phyloP scores from a whole-genome alignment of 352 stramenopile genomes.

The Phytophthora nicotianae region DNA sequence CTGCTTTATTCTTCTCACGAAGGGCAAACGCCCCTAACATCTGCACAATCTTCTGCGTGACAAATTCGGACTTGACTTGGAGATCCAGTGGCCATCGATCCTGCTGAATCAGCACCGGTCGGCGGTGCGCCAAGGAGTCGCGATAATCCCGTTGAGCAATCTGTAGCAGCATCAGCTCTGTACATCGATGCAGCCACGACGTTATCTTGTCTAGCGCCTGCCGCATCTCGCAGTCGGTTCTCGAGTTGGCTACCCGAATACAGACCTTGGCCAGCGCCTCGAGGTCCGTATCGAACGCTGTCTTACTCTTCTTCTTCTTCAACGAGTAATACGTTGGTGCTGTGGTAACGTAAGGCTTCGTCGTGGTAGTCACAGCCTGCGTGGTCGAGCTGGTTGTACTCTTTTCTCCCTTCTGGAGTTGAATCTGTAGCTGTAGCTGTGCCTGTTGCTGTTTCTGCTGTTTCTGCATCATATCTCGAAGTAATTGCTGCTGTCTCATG shows the following conservation, averaged over 20 bases:
- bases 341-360: conserved; percentile 10
- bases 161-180: conserved; percentile 50
- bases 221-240: conserved; percentile 60
- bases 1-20: conserved; percentile 34
- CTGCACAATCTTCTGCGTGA: conserved; percentile 59
- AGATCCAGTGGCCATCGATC: conserved; percentile 57
- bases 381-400: conserved; percentile 1
- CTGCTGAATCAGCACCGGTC: conserved; percentile 42
- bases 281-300: conserved; percentile 56
- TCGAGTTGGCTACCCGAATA: conserved; percentile 49
- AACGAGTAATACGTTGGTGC: conserved; percentile 16
- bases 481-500: conserved; percentile 53
- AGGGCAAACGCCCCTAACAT: conserved; percentile 41
- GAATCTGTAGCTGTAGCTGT: conserved; percentile 29
- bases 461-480: conserved; percentile 43
- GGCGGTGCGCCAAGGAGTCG: conserved; percentile 43
- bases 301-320: conserved; percentile 52
- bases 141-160: conserved; percentile 66
- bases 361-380: background rate
- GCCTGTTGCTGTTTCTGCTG: conserved; percentile 37
- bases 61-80: conserved; percentile 62
- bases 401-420: conserved; percentile 27
- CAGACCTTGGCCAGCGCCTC: conserved; percentile 63
- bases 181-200: conserved; percentile 60
- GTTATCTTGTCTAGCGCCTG: conserved; percentile 59